phyloP scores from a whole-genome alignment of 169 alveolate species.

The Eimeria praecox region DNA sequence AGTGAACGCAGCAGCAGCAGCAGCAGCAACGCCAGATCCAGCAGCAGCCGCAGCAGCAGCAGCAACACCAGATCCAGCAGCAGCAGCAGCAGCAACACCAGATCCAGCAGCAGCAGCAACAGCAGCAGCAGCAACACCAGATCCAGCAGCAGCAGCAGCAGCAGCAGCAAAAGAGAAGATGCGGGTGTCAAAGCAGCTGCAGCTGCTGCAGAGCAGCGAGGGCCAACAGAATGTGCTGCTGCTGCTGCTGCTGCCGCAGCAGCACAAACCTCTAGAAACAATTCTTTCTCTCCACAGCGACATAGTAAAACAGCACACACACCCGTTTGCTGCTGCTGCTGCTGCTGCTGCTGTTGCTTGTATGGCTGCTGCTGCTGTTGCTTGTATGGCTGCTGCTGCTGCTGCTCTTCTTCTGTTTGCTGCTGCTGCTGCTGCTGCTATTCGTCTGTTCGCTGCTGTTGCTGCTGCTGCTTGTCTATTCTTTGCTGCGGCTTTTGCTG shows the following conservation, averaged over 20 bases:
- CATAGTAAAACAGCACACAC: not conserved
- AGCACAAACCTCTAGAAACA: not conserved
- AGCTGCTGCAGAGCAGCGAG: constrained; percentile 3
- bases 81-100: not conserved
- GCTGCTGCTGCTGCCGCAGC: constrained; percentile 24
- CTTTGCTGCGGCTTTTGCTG: not conserved
- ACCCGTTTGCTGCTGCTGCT: not conserved
- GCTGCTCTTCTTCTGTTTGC: not conserved
- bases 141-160: not conserved
- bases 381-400: not conserved
- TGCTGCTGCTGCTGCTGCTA: not conserved
- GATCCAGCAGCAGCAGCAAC: not conserved
- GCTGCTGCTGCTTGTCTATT: not conserved
- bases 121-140: not conserved
- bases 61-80: not conserved
- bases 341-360: not conserved
- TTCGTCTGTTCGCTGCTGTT: too few species aligned
- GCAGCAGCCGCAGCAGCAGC: too few species aligned
- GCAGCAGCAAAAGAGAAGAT: not conserved
- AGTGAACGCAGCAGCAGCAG: too few species aligned
- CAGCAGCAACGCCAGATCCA: too few species aligned
- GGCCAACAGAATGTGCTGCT: not conserved
- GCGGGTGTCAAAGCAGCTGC: not conserved
- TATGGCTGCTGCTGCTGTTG: not conserved
- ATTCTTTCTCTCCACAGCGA: not conserved